Evolutionary conservation across 2,329 filamentous ascomycete species (phyloP).

Genomic region (Aspergillus sp.): DNA sequence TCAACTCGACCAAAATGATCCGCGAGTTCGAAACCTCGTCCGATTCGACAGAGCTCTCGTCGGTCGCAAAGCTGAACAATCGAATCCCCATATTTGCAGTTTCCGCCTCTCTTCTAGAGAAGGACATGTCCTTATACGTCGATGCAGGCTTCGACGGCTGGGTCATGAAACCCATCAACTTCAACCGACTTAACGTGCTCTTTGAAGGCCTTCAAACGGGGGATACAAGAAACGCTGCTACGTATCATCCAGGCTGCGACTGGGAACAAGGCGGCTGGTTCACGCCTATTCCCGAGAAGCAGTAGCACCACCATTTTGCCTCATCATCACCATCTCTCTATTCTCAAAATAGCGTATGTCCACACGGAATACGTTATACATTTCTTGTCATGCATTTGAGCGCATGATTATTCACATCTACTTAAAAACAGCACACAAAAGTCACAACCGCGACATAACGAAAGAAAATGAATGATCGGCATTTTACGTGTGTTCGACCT

Average conservation of each 20-base stretch:
- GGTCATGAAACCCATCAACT: slow-evolving; percentile 88
- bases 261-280: slow-evolving; percentile 94
- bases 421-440: not conserved
- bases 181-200: slow-evolving; percentile 69
- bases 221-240: slow-evolving; percentile 59
- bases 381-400: not conserved
- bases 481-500: not conserved
- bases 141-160: slow-evolving; percentile 83
- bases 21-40: slow-evolving; percentile 66
- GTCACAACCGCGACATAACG: not conserved
- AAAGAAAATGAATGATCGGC: not conserved
- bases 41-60: slow-evolving; percentile 55
- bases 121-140: slow-evolving; percentile 68
- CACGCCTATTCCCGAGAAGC: slow-evolving; percentile 18
- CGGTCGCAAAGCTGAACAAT: slow-evolving; percentile 60
- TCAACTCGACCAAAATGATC: slow-evolving; percentile 81
- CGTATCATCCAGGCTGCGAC: slow-evolving; percentile 67
- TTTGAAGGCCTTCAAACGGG: slow-evolving; percentile 69
- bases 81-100: slow-evolving; percentile 84
- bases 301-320: not conserved
- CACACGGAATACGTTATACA: not conserved
- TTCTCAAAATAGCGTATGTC: not conserved
- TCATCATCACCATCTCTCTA: not conserved
- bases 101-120: slow-evolving; percentile 78
- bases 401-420: not conserved